Base-by-base conservation (phyloP, 768 basidiomycete species). In the Exsudoporus frostii region DNA sequence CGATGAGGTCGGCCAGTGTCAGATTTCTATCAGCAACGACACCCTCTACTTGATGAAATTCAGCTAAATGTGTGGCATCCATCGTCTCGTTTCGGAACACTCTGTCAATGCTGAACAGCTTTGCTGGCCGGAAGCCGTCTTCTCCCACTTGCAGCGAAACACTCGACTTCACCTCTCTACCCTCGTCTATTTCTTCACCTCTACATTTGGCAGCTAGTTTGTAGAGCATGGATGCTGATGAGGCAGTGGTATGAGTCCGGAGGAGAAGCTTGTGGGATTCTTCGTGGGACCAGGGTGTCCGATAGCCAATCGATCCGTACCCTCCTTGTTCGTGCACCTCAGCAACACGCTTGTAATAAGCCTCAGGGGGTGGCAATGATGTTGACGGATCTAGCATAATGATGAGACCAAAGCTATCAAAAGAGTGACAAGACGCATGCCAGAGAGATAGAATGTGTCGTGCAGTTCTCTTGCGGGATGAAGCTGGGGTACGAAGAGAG, bases 21-120 rank as follows among this genome's bases (percentile, higher is more conserved):
- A 99, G 74, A 45, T 85, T 85, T 59, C 86, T 84, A 71, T 99
- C 97, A 10, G 97, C 97, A 25, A 99, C 93, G 42, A 99, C 97
- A 46, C 97, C 97, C 71, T 99, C 97, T n/a, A 99, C 97, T 73
- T 99, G 97, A 69, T 98, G 96, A 79, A 99, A 99, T 72, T 99
- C 97, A 5, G 97, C 97, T 57, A 99, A 66, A 77, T 99, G 97
- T 17, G 97, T 99, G 41, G 94, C 94, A 71, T 99, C 97, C 81
- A 92, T 91, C 0, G 97, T 92, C 72, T 99, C 97, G 63, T 99
- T 99, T 68, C 97, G 80, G 86, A 98, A 99, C 20, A 99, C 97
- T 41, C 97, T 80, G 70, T 99, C 97, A 59, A 99, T 98, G 61
- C 90, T 93, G 82, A 98, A 99, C 58, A 97, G 67, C 65, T 98